Percentiles rank a stretch among this genome's conserved stretches.
Evolutionary conservation across 73 alveolate genomes (phyloP).

Genomic region (Symbiodinium natans): DNA sequence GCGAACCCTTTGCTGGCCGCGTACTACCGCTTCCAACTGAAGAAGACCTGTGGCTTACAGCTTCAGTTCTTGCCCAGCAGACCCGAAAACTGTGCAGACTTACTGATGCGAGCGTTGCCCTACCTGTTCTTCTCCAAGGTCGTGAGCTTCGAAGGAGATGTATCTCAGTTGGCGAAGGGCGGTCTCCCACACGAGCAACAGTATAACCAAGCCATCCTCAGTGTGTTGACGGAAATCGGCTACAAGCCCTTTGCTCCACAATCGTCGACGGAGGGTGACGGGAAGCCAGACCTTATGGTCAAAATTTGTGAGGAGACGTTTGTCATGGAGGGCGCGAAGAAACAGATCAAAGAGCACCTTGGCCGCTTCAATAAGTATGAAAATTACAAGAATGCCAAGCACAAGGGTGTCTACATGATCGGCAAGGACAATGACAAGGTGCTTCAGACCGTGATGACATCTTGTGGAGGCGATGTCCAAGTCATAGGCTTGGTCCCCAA

Average conservation of each 20-base stretch:
- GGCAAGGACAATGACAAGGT: slow-evolving; percentile 46
- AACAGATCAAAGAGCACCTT: slow-evolving; percentile 25
- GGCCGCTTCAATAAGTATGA: slow-evolving; percentile 31
- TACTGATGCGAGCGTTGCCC: not conserved
- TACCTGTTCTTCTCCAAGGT: not conserved
- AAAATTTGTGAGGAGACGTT: slow-evolving; percentile 19
- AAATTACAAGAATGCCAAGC: slow-evolving; percentile 77
- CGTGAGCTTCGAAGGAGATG: too few species aligned
- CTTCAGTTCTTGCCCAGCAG: not conserved
- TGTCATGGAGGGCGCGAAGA: slow-evolving; percentile 30
- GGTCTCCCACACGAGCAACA: not conserved
- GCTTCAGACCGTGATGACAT: slow-evolving; percentile 26
- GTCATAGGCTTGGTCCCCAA: slow-evolving; percentile 85
- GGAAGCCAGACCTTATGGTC: slow-evolving; percentile 23
- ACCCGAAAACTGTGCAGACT: not conserved
- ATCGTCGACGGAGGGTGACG: not conserved
- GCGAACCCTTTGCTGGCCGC: not conserved
- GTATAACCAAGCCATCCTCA: too few species aligned
- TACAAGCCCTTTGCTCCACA: not conserved
- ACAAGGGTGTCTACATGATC: slow-evolving; percentile 76
- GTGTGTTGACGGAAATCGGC: too few species aligned
- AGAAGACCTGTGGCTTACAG: not conserved
- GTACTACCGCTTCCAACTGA: not conserved
- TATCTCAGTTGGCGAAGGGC: not conserved
- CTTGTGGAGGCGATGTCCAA: slow-evolving; percentile 60